These are phyloP conservation scores for Claviceps sp. DNA, from an alignment of 2,329 filamentous ascomycete species.

Conservation along the genomic window DNA sequence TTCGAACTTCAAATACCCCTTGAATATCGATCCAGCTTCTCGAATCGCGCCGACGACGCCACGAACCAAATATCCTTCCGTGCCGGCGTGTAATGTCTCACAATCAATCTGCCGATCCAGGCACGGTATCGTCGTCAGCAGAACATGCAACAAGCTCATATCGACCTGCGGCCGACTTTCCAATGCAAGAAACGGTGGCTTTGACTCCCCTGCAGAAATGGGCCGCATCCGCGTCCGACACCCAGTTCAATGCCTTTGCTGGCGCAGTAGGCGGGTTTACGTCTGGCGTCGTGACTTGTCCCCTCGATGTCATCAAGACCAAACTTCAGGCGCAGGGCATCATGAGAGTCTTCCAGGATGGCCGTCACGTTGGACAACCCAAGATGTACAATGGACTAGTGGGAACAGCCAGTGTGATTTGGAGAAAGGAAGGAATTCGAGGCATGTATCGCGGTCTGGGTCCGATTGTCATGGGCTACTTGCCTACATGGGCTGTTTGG, in stretches of 20 bases:
- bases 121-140: slow-evolving; percentile 16
- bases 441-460: slow-evolving; percentile 90
- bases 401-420: slow-evolving; percentile 76
- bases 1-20: neutral
- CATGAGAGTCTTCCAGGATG: slow-evolving; percentile 44
- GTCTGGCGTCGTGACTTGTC: slow-evolving; percentile 88
- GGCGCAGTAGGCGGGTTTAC: slow-evolving; percentile 85
- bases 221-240: slow-evolving; percentile 41
- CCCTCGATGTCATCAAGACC: slow-evolving; percentile 97
- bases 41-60: neutral
- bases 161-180: slow-evolving; percentile 17
- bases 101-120: slow-evolving; percentile 28
- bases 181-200: slow-evolving; percentile 18
- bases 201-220: slow-evolving; percentile 40
- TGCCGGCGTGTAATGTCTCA: slow-evolving; percentile 33
- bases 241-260: slow-evolving; percentile 67
- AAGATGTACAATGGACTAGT: slow-evolving; percentile 73
- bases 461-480: slow-evolving; percentile 87
- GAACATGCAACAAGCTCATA: slow-evolving; percentile 25
- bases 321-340: slow-evolving; percentile 93
- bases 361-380: slow-evolving; percentile 33
- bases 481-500: slow-evolving; percentile 97
- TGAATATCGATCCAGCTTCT: neutral
- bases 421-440: slow-evolving; percentile 72
- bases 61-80: neutral